phyloP scores from a whole-genome alignment of 2,329 filamentous ascomycete species.

The Aspergillus fructus region DNA sequence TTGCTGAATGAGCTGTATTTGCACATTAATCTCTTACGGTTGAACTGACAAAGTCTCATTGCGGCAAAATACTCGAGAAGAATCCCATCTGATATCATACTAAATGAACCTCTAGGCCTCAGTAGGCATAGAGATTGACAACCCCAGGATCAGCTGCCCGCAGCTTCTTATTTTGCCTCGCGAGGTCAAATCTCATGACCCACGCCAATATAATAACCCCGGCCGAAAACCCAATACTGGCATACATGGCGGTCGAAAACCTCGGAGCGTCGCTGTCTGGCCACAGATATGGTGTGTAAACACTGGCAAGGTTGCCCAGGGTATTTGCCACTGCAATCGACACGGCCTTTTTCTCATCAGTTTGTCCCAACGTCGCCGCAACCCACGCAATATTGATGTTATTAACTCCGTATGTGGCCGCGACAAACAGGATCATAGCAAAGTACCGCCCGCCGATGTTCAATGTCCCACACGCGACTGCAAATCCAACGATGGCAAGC shows the following conservation, averaged over 20 bases:
- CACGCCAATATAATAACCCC: constrained; percentile 15
- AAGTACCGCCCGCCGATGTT: constrained; percentile 32
- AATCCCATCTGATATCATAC: too few relatives aligned
- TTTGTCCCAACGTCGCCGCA: constrained; percentile 42
- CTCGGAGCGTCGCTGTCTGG: constrained; percentile 23
- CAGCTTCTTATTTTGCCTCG: constrained; percentile 12
- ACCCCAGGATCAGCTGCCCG: constrained; percentile 12
- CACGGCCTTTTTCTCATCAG: constrained; percentile 45
- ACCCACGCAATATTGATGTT: constrained; percentile 46
- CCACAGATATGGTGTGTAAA: constrained; percentile 42
- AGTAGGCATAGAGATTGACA: constrained; percentile 15
- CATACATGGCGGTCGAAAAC: constrained; percentile 15
- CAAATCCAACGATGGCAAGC: constrained; percentile 30
- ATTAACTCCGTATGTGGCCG: constrained; percentile 35
- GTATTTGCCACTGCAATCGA: constrained; percentile 45
- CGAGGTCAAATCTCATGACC: constrained; percentile 12
- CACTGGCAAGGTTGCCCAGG: constrained; percentile 39
- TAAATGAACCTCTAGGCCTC: background rate
- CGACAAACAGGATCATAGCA: constrained; percentile 33
- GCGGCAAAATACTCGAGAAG: too few relatives aligned
- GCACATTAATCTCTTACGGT: too few relatives aligned
- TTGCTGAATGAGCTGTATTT: background rate
- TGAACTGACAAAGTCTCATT: too few relatives aligned
- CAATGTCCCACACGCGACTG: constrained; percentile 27
- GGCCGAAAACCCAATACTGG: constrained; percentile 16